Evolutionary conservation across 2,329 filamentous ascomycete species (phyloP).

Genomic region (Aspergillus pseudoterreus): DNA sequence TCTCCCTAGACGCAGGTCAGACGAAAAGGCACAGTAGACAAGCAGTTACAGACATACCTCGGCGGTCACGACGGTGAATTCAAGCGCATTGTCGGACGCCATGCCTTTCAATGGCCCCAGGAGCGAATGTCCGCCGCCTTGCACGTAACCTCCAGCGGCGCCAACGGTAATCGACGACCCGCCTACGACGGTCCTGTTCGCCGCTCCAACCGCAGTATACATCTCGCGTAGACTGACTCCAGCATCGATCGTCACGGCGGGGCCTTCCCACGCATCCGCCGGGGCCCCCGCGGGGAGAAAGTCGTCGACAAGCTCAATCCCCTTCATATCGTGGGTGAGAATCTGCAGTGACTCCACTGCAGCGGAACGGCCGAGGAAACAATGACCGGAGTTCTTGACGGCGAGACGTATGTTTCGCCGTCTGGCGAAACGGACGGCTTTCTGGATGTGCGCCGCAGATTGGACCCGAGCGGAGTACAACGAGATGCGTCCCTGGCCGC

Average conservation of each 20-base stretch:
- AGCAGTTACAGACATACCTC: slow-evolving; percentile 13
- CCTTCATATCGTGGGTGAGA: slow-evolving; percentile 19
- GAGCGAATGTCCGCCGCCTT: slow-evolving; percentile 42
- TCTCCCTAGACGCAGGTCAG: slow-evolving; percentile 25
- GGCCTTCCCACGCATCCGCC: slow-evolving; percentile 8
- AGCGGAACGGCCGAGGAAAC: slow-evolving; percentile 14
- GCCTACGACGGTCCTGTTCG: slow-evolving; percentile 5
- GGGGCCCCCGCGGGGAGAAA: slow-evolving; percentile 14
- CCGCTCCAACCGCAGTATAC: slow-evolving; percentile 5
- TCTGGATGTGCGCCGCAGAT: slow-evolving; percentile 31
- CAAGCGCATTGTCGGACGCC: slow-evolving; percentile 49
- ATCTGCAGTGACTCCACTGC: slow-evolving; percentile 32
- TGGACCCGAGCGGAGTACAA: slow-evolving; percentile 35
- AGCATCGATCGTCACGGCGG: slow-evolving; percentile 7
- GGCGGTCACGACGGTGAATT: slow-evolving; percentile 47
- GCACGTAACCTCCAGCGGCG: slow-evolving; percentile 33
- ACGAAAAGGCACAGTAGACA: neutral
- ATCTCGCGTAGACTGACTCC: slow-evolving; percentile 11
- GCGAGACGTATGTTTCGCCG: slow-evolving; percentile 16
- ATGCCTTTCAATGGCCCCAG: slow-evolving; percentile 50
- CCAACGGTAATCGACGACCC: slow-evolving; percentile 15
- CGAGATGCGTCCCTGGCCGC: slow-evolving; percentile 35
- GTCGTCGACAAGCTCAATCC: slow-evolving; percentile 6
- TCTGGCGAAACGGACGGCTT: slow-evolving; percentile 35
- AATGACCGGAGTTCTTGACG: slow-evolving; percentile 18